Evolutionary conservation across 2,329 filamentous ascomycete species (phyloP).

Genomic region (Thelonectria rubi): DNA sequence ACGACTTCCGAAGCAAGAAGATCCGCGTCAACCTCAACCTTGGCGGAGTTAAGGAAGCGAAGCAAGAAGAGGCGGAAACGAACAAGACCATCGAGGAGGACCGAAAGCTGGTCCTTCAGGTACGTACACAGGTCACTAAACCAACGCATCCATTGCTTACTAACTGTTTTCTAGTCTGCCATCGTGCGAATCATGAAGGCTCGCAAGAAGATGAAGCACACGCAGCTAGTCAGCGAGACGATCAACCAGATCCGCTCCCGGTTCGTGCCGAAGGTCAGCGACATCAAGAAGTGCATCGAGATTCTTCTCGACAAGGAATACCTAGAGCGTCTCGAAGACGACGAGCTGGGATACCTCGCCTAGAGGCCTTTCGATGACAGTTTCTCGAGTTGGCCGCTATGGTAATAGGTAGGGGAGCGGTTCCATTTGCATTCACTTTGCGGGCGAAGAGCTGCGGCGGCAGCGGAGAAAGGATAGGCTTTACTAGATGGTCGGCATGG

Average conservation of each 20-base stretch:
- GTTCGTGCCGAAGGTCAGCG: constrained; percentile 89
- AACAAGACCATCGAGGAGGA: constrained; percentile 99
- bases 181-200: constrained; percentile 99
- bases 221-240: constrained; percentile 90
- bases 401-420: background rate
- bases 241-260: constrained; percentile 94
- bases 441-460: constrained; percentile 10
- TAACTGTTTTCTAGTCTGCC: constrained; percentile 74
- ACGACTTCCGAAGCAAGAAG: constrained; percentile 98
- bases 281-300: constrained; percentile 99
- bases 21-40: constrained; percentile 97
- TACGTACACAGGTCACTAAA: constrained; percentile 56
- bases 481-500: constrained; percentile 18
- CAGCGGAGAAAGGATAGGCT: constrained; percentile 12
- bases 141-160: constrained; percentile 10
- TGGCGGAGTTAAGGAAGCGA: constrained; percentile 92
- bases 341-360: constrained; percentile 93
- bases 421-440: background rate
- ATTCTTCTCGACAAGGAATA: constrained; percentile 99
- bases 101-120: constrained; percentile 94
- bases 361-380: constrained; percentile 53
- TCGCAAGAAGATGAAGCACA: constrained; percentile 98
- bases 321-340: constrained; percentile 91
- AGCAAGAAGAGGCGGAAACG: constrained; percentile 95
- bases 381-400: background rate